Percentiles rank a stretch among this genome's conserved stretches.
These are phyloP conservation scores for Rhizopus arrhizus DNA, from an alignment of 371 early-diverging fungal genomes.

Conservation along the genomic window DNA sequence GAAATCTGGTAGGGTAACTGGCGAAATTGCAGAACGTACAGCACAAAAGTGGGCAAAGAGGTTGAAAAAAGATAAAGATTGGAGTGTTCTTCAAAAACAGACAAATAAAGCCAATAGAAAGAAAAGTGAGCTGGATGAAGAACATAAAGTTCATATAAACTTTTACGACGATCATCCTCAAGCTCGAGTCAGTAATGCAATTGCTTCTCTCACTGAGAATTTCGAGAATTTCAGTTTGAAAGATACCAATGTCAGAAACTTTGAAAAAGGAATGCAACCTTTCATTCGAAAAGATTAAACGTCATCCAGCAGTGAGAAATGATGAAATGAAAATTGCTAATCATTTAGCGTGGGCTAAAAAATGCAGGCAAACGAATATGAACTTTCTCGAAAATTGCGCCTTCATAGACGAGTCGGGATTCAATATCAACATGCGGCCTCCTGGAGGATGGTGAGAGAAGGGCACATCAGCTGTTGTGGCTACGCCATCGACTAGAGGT, in stretches of 20 bases:
- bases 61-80: too few relatives aligned
- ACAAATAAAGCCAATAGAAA: slow-evolving; percentile 18
- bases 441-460: slow-evolving; percentile 9
- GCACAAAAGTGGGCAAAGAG: too few relatives aligned
- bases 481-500: background rate
- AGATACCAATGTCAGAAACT: slow-evolving; percentile 3
- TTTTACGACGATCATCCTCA: slow-evolving; percentile 17
- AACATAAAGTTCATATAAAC: slow-evolving; percentile 14
- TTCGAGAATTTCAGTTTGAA: too few relatives aligned
- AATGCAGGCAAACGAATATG: slow-evolving; percentile 3
- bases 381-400: slow-evolving; percentile 14
- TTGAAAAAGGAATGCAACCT: slow-evolving; percentile 14
- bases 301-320: slow-evolving; percentile 13
- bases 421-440: slow-evolving; percentile 22
- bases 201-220: too few relatives aligned
- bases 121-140: slow-evolving; percentile 8
- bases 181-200: slow-evolving; percentile 8
- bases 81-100: too few relatives aligned
- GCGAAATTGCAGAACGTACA: too few relatives aligned
- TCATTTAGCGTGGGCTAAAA: slow-evolving; percentile 8
- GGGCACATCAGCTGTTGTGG: slow-evolving; percentile 13
- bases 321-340: slow-evolving; percentile 13
- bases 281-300: slow-evolving; percentile 13
- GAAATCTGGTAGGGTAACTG: too few relatives aligned
- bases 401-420: slow-evolving; percentile 16